phyloP scores from a whole-genome alignment of 768 basidiomycete species.

The Pulveroboletus sp. region DNA sequence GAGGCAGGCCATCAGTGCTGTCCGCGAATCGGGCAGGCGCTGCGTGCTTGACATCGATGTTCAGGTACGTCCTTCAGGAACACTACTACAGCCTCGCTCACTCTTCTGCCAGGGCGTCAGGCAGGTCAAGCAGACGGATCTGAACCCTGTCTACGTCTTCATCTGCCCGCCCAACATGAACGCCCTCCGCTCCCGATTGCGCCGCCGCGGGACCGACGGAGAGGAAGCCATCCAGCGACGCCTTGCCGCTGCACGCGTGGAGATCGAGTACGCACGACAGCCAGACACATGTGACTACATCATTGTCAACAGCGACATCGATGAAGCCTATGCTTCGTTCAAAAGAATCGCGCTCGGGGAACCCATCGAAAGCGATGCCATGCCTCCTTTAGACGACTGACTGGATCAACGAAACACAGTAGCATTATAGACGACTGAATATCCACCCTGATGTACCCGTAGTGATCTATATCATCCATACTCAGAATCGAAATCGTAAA shows the following conservation, averaged over 20 bases:
- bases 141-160: constrained; percentile 88
- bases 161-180: constrained; percentile 81
- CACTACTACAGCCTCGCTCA: neutral
- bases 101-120: constrained; percentile 66
- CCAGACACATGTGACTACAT: constrained; percentile 72
- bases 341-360: constrained; percentile 74
- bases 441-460: neutral
- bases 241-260: constrained; percentile 69
- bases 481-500: constrained; percentile 48
- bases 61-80: constrained; percentile 45
- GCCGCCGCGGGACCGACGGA: constrained; percentile 79
- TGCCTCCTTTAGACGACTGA: constrained; percentile 64
- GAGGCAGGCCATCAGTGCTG: constrained; percentile 64
- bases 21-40: constrained; percentile 63
- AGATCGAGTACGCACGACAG: constrained; percentile 81
- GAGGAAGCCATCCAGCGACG: constrained; percentile 68
- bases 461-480: neutral
- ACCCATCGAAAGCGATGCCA: constrained; percentile 48
- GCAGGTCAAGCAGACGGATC: constrained; percentile 77
- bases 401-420: neutral
- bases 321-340: constrained; percentile 76
- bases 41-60: constrained; percentile 96
- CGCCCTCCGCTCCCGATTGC: constrained; percentile 65
- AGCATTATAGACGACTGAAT: constrained; percentile 1
- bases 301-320: constrained; percentile 87